A percentile compares a stretch with the other conserved stretches of the same genome.
These are phyloP conservation scores for Triticum dicoccoides DNA, from an alignment of 176 grass and related monocot species.

Conservation along the genomic window DNA sequence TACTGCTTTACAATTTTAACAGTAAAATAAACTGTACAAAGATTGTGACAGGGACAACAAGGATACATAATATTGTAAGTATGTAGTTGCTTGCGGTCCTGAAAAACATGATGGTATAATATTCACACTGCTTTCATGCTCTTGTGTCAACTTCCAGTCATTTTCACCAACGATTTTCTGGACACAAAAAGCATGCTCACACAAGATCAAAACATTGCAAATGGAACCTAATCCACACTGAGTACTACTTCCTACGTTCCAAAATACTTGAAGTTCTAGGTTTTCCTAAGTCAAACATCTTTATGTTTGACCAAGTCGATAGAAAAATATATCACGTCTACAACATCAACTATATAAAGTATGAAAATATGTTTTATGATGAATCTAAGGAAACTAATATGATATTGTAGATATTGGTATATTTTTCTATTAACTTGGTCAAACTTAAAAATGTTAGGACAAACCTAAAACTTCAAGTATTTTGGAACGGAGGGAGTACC, in stretches of 20 bases:
- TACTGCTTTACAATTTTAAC: neutral
- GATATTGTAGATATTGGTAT: too few relatives aligned
- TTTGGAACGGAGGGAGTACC: neutral
- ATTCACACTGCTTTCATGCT: neutral
- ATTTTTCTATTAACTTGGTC: too few relatives aligned
- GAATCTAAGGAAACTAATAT: neutral
- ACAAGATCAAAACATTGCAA: neutral
- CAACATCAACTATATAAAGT: neutral
- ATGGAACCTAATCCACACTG: neutral
- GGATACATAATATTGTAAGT: neutral
- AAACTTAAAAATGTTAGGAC: too few relatives aligned
- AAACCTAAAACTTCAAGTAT: too few relatives aligned
- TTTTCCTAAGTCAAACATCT: neutral
- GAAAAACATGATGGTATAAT: neutral
- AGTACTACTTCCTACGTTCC: neutral
- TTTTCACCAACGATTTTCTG: neutral
- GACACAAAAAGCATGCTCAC: neutral
- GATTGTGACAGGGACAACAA: conserved; percentile 6
- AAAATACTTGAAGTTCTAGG: neutral
- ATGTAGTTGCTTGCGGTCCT: neutral
- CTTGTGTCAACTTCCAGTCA: neutral
- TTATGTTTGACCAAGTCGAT: neutral
- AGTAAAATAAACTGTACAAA: neutral
- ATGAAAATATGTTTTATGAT: neutral
- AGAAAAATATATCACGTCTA: neutral